Base-by-base conservation (phyloP, 2,329 filamentous ascomycete genomes). In the Apiospora saccharicola region DNA sequence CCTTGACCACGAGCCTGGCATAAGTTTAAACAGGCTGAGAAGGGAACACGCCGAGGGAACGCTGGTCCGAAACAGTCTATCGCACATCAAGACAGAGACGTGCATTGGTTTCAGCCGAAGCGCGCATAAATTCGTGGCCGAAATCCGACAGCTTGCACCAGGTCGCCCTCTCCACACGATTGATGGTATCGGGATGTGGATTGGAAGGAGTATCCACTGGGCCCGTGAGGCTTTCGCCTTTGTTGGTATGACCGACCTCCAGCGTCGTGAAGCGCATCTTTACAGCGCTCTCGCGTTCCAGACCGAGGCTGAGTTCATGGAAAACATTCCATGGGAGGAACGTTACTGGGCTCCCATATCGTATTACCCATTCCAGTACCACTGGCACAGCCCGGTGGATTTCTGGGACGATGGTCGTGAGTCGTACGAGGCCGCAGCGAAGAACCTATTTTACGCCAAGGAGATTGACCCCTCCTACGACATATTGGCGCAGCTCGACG, bases 111-210 rank as follows among this genome's bases (percentile, higher is more conserved):
- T 34, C 6, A 22, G 26, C 1, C 53, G 53, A 5, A 34, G 53
- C 53, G 5, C 53, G 14, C 53, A 61, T 26, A 61, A 61, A 19
- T 61, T 10, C 19, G 0, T 61, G 6, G 7, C 19, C 0, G 26
- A 61, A 16, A 16, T 61, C 26, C 22, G 34, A 5, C 22, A 61
- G 3, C 4, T 3, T 12, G 3, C 26, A 8, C 6, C 53, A 7
- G 8, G 1, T 19, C 2, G 30, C 16, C 53, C 6, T 30, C 24
- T 14, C 2, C 14, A 34, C 19, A 34, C 19, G 46, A 12, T 16
- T 16, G 0, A 1, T 4, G 14, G 6, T n/a, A 22, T 47, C 19
- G 19, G 19, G 3, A 10, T 5, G 16, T 19, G 1, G 1, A 37
- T 61, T 22, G 24, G 30, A 22, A 2, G 8, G 8, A 30, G 26